phyloP scores from a whole-genome alignment of 768 basidiomycete species.

The Coprinopsis cinerea region DNA sequence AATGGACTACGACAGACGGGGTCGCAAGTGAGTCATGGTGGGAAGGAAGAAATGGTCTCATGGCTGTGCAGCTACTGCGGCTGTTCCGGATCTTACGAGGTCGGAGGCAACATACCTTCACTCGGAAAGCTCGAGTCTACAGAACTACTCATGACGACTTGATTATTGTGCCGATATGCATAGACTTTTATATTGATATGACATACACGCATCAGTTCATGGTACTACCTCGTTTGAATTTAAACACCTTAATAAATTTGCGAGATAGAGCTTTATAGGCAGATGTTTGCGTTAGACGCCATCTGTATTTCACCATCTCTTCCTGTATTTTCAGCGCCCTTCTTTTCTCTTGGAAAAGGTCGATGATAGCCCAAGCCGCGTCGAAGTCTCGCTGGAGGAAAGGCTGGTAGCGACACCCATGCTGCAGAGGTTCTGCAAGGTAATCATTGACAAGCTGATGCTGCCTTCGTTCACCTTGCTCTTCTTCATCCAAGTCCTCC shows the following conservation, averaged over 20 bases:
- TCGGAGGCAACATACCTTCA: no score
- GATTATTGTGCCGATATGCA: not conserved
- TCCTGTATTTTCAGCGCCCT: not conserved
- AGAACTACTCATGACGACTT: no score
- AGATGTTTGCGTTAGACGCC: not conserved
- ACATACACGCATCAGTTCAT: not conserved
- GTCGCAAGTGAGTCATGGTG: no score
- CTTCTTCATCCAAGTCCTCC: slow-evolving; percentile 24
- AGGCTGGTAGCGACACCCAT: not conserved
- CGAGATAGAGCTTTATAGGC: not conserved
- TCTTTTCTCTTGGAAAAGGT: not conserved
- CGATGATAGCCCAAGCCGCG: slow-evolving; percentile 1
- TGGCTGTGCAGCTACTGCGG: no score
- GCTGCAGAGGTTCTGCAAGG: not conserved
- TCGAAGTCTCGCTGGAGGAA: not conserved
- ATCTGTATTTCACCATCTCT: not conserved
- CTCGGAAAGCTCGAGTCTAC: no score
- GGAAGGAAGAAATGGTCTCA: no score
- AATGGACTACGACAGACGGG: no score
- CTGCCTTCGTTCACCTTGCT: not conserved
- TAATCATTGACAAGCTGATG: not conserved
- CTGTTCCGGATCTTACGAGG: no score
- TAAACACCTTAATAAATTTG: not conserved
- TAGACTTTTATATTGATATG: not conserved
- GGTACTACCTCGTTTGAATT: not conserved